Base-by-base conservation (phyloP, 139 green algal genomes). In the Micractinium sp. region DNA sequence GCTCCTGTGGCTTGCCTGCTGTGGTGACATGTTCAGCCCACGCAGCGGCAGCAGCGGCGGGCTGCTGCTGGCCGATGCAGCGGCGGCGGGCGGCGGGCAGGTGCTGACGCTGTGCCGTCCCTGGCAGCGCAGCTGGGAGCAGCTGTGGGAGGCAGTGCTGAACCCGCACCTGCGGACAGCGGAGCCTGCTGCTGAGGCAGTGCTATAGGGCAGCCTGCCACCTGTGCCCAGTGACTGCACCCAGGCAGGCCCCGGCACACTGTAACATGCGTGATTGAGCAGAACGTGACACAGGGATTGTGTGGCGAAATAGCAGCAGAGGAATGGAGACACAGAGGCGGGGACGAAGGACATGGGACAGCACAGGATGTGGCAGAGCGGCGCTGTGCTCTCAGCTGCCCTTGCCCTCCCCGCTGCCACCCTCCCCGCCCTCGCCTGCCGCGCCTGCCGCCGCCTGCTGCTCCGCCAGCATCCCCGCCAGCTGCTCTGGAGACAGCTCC, bases 1-100 rank as follows among this genome's bases (percentile, higher is more conserved):
- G 67, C 89, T 96, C 82, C 90, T 95, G 53, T 96, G 94, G 94
- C 87, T 95, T 82, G 75, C 89, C 29, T 90, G 73, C 38, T 94
- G 92, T 79, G 79, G 90, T 9, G 92, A 96, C 82, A 38, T 96
- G 39, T 95, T 96, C 87, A 91, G 80, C 9, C 87, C 91, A 16
- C 90, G 85, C 7, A 93, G 91, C 82, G 74, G 56, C 79, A 71
- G 85, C 38, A 94, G 82, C 3, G 92, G 91, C 14, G 88, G 82
- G 77, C 89, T 95, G 66, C 81, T 96, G 83, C 76, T 75, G 12
- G 47, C 75, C 12, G 71, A 79, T 16, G n/a, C 69, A 2, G 63
- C 60, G 23, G 73, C 73, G 20, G 73, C n/a, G 5, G 56, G 41
- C 12, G 35, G 60, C 12, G 86, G 66, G 18, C 33, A 77, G n/a